Conservation (phyloP, 106 monocot genomes). For the Hemerocallis citrina region DNA sequence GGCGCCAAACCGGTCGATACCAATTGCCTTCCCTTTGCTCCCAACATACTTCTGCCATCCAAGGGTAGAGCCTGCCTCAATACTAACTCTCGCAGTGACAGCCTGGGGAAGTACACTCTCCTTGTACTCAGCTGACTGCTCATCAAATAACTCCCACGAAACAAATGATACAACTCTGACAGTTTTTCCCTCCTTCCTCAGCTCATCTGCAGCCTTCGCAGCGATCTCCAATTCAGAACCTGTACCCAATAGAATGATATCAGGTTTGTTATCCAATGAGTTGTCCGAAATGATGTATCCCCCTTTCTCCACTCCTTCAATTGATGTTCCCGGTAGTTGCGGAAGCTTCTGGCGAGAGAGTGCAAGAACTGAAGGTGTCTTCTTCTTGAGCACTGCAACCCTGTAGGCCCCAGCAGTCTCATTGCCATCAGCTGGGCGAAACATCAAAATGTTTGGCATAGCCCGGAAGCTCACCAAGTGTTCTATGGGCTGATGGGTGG, state of each 20-base stretch:
- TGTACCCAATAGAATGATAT: conserved; percentile 62
- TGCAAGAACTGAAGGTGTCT: conserved; percentile 68
- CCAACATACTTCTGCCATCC: conserved; percentile 76
- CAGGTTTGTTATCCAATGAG: conserved; percentile 53
- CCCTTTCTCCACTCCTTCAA: conserved; percentile 73
- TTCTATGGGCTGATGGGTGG: conserved; percentile 89
- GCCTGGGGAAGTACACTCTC: conserved; percentile 63
- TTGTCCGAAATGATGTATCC: conserved; percentile 77
- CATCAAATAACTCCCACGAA: conserved; percentile 81
- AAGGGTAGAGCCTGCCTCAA: conserved; percentile 72
- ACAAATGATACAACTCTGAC: conserved; percentile 83
- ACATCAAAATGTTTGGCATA: conserved; percentile 78
- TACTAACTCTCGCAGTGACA: conserved; percentile 64
- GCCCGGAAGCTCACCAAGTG: conserved; percentile 75
- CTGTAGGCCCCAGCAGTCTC: conserved; percentile 85
- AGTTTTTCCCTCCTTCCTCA: conserved; percentile 69
- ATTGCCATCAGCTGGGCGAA: conserved; percentile 75
- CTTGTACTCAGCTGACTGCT: conserved; percentile 64
- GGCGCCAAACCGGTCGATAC: conserved; percentile 70
- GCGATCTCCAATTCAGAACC: conserved; percentile 85
- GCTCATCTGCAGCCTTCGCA: conserved; percentile 61
- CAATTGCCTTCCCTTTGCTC: conserved; percentile 66
- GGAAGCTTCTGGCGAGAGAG: conserved; percentile 82
- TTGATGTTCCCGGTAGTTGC: conserved; percentile 64
- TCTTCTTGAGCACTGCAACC: conserved; percentile 56